Conservation (phyloP, 1,284 basidiomycete species). For the Heterobasidion irregulare region DNA sequence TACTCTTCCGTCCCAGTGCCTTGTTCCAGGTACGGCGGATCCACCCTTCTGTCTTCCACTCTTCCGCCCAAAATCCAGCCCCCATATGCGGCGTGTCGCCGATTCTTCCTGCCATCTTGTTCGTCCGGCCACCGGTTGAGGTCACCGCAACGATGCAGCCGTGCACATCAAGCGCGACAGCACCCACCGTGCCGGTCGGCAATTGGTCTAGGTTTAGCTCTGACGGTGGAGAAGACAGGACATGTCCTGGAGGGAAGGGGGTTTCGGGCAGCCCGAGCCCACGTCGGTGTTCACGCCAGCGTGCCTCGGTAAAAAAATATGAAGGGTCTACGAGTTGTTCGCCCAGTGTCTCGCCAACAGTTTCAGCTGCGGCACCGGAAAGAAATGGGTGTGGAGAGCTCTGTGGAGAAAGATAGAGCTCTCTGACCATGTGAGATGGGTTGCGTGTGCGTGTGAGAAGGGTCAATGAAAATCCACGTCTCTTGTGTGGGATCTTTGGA, state of each 20-base stretch:
- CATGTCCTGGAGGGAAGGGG: constrained; percentile 30
- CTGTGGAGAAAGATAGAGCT: constrained; percentile 58
- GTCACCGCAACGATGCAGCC: constrained; percentile 70
- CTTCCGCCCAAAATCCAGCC: constrained; percentile 75
- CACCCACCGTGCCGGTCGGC: constrained; percentile 76
- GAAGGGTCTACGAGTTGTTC: constrained; percentile 56
- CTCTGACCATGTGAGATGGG: constrained; percentile 63
- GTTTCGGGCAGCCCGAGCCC: constrained; percentile 66
- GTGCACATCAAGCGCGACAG: constrained; percentile 66
- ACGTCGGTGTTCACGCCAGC: constrained; percentile 69
- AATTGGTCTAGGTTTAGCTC: constrained; percentile 41
- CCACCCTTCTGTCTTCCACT: constrained; percentile 45
- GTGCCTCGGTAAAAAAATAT: constrained; percentile 66
- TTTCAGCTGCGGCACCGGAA: constrained; percentile 57
- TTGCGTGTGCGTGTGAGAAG: constrained; percentile 64
- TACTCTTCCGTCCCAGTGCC: constrained; percentile 24
- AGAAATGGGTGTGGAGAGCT: constrained; percentile 62
- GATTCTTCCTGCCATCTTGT: constrained; percentile 74
- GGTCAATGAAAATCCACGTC: constrained; percentile 57
- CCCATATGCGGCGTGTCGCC: constrained; percentile 79
- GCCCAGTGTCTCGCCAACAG: constrained; percentile 45
- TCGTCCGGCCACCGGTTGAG: constrained; percentile 76
- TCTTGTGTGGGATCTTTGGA: constrained; percentile 44
- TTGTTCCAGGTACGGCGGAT: constrained; percentile 27
- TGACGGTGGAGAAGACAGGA: constrained; percentile 10